Evolutionary conservation across 1,139 yeast species (phyloP), one percentile per base, ranked within the genome.

Genomic region (Meyerozyma smithsonii): DNA sequence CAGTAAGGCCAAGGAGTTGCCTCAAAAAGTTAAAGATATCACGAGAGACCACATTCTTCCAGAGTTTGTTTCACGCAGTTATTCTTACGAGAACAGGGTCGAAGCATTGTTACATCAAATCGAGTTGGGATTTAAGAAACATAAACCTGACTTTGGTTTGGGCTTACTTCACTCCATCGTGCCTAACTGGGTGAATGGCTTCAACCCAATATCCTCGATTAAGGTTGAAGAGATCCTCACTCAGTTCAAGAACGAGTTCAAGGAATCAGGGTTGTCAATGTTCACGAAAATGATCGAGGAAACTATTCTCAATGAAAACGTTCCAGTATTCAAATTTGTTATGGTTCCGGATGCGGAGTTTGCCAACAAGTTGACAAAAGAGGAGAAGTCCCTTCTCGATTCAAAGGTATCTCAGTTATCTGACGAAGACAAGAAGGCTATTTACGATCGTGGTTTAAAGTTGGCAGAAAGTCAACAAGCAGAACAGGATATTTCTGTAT

Each of bases 71-170:
- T 60, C 66, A 1, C 59, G 71, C 32, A 74, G 78, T 1, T 73
- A 83, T 44, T 12, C 17, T 18, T 81, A 83, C 34, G 68, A 72
- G 32, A 70, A 76, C 25, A 79, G 90, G 50, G 74, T 92, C 14
- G 84, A 85, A 42, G 97, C 96, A 0, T 77, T 92, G 36, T 69
- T 94, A 35, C 95, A 89, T 58, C 97, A 90, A 58, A 69, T 90
- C 34, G 98, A 92, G 57, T 66, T 92, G 30, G 68, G 80, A 34
- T 84, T 87, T 59, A 86, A 88, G 51, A 90, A 87, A 49, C 95
- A 89, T 47, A 89, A 84, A 51, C 84, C 97, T 0, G 88, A 88
- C 43, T 90, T 89, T 63, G 99, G 99, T 14, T 66, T 92, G 68
- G 81, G 82, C 23, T 62, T 92, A 40, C 70, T 92, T 33, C 81